Base-by-base conservation (phyloP, 495 filamentous ascomycete genomes). In the Chlorociboria aeruginascens region DNA sequence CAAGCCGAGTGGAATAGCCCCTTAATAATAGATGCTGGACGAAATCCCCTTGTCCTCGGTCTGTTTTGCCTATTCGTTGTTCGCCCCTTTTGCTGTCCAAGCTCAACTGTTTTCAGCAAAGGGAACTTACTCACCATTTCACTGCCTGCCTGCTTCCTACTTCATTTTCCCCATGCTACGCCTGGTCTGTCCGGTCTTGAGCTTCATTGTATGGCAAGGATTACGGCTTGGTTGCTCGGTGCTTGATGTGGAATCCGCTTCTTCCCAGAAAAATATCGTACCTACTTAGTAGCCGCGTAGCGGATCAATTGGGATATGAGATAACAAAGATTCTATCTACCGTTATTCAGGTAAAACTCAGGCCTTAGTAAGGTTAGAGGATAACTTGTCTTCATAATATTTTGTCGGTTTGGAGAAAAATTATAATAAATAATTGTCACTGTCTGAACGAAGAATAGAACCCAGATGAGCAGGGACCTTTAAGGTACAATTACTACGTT, bases 151-250 rank as follows among this genome's bases (percentile, higher is more conserved):
- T 30, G 28, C 13, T 43, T 43, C 43, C 29, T 3, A 6, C 33
- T 6, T 43, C 37, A 25, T 51, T 32, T 6, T 51, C 46, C 13
- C 56, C 53, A 41, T 46, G 40, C 33, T 61, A 52, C 38, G 48
- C 52, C 58, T 55, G 58, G 30, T 61, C 53, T 30, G 42, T 41
- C 13, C 58, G 40, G 17, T 57, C 58, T 12, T 46, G 51, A 13
- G 40, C 29, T 13, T 42, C 46, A 11, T 43, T 25, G 4, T 4
- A 25, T 25, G 20, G 33, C 17, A 41, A 8, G 11, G 43, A 32
- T 43, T 39, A 46, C 10, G 43, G 13, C 40, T 47, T 47, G 8
- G 30, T 14, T 32, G 29, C 30, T 13, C 34, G 17, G 6, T 20
- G 17, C 29, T 32, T 14, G 7, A 32, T 43, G 35, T n/a, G n/a